Percentiles rank a stretch among this genome's conserved stretches.
Conservation (phyloP, 495 filamentous ascomycete genomes). For the Talaromyces proteolyticus region DNA sequence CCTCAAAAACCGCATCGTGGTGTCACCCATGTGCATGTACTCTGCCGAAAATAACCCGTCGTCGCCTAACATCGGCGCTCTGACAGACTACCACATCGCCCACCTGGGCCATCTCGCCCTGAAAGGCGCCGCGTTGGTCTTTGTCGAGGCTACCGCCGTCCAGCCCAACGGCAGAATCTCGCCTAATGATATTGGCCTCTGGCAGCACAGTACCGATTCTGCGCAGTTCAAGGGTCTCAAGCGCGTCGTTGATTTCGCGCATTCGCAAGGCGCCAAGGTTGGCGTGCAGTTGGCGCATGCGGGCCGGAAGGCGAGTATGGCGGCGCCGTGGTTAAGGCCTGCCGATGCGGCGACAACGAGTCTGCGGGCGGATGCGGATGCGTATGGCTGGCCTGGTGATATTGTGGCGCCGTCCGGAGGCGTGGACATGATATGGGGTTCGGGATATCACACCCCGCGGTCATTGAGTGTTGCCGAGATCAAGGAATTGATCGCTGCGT, state of each 20-base stretch:
- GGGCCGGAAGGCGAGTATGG: conserved; percentile 63
- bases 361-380: conserved; percentile 42
- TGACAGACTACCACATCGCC: conserved; percentile 67
- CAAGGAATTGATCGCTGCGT: conserved; percentile 53
- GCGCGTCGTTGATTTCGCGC: conserved; percentile 53
- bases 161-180: conserved; percentile 64
- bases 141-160: conserved; percentile 66
- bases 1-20: conserved; percentile 66
- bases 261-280: conserved; percentile 58
- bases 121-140: conserved; percentile 57
- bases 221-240: conserved; percentile 59
- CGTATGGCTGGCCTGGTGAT: conserved; percentile 64
- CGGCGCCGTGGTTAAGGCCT: conserved; percentile 53
- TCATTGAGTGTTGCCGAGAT: conserved; percentile 49
- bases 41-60: conserved; percentile 40
- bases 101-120: conserved; percentile 56
- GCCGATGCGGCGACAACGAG: conserved; percentile 19
- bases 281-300: conserved; percentile 72
- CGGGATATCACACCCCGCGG: conserved; percentile 56
- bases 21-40: conserved; percentile 59
- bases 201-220: conserved; percentile 47
- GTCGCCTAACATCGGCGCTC: conserved; percentile 47
- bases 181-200: conserved; percentile 63
- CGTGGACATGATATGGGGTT: conserved; percentile 43
- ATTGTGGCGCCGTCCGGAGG: conserved; percentile 53